Conservation (phyloP, 106 monocot genomes). For the Dioscorea dumetorum region DNA sequence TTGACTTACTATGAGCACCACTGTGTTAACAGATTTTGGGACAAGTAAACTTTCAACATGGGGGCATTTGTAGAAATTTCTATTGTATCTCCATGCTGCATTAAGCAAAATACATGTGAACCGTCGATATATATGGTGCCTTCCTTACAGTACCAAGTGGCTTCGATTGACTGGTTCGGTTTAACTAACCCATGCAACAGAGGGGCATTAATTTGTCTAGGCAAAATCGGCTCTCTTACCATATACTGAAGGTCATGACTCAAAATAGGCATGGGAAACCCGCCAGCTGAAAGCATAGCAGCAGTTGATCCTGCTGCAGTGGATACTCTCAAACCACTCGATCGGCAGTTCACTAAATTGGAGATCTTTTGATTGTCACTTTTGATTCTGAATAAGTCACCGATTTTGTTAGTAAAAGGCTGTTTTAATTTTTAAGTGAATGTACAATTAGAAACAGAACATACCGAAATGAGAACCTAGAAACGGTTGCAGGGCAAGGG, state of each 20-base stretch:
- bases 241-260: constrained; percentile 78
- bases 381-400: constrained; percentile 31
- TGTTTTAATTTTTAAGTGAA: too few relatives aligned
- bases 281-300: constrained; percentile 94
- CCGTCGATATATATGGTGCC: constrained; percentile 81
- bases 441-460: neutral
- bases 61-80: constrained; percentile 64
- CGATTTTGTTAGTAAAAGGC: too few relatives aligned
- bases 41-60: constrained; percentile 69
- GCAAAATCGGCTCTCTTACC: constrained; percentile 82
- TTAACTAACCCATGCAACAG: constrained; percentile 70
- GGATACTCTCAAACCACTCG: constrained; percentile 80
- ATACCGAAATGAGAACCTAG: constrained; percentile 91
- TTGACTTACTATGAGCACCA: neutral
- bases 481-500: constrained; percentile 91
- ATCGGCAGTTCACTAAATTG: constrained; percentile 57
- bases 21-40: constrained; percentile 22
- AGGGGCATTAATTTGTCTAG: constrained; percentile 18
- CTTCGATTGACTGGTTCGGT: constrained; percentile 30
- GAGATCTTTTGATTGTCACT: constrained; percentile 9
- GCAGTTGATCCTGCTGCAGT: constrained; percentile 94
- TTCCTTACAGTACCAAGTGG: constrained; percentile 65
- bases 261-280: constrained; percentile 60
- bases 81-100: constrained; percentile 66
- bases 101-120: constrained; percentile 54